Conservation (phyloP, 805 yeast species). For the Brettanomyces bruxellensis region DNA sequence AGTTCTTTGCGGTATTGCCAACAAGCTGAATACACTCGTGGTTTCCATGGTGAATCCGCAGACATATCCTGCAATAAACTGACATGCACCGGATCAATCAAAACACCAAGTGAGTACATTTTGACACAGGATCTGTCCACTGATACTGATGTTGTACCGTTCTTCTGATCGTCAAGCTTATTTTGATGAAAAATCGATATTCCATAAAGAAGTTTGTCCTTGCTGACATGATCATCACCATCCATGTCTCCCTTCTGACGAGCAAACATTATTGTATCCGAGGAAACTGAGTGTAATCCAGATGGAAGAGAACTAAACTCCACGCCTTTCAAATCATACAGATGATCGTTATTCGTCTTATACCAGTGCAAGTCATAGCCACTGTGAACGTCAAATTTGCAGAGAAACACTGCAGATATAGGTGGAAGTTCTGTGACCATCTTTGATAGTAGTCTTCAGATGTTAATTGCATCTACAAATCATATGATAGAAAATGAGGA, state of each 20-base stretch:
- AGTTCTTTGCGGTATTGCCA: conserved; percentile 34
- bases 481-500: no score
- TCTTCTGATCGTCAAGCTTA: conserved; percentile 8
- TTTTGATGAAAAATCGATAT: conserved; percentile 44
- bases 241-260: conserved; percentile 11
- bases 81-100: conserved; percentile 35
- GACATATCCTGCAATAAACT: conserved; percentile 1
- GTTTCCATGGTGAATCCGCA: conserved; percentile 26
- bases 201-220: conserved; percentile 32
- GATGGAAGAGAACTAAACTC: conserved; percentile 65
- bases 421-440: conserved; percentile 16
- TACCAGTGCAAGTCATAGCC: conserved; percentile 44
- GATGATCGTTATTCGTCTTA: conserved; percentile 17
- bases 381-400: conserved; percentile 41
- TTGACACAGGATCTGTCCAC: conserved; percentile 36
- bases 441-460: no score
- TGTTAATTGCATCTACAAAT: no score
- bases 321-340: conserved; percentile 30
- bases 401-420: conserved; percentile 35
- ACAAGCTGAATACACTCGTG: conserved; percentile 31
- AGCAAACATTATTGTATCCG: conserved; percentile 49
- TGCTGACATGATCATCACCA: conserved; percentile 5
- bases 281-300: conserved; percentile 46
- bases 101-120: conserved; percentile 58
- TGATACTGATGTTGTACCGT: conserved; percentile 2